Conservation (phyloP, 2,329 filamentous ascomycete species). For the Pyricularia pennisetigena region DNA sequence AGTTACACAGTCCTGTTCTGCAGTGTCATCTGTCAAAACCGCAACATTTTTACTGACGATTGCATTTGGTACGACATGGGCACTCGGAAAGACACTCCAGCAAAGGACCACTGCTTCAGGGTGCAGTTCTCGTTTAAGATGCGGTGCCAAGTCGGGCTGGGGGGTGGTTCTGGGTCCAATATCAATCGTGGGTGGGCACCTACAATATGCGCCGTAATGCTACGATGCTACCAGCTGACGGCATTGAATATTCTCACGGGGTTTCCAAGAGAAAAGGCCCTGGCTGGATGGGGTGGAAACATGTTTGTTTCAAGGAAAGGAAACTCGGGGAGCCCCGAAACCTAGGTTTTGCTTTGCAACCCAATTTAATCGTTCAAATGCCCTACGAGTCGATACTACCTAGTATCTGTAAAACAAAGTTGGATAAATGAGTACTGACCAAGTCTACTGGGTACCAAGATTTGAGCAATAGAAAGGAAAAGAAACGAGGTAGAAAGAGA, state of each 20-base stretch:
- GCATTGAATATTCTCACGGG: background rate
- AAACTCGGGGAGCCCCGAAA: background rate
- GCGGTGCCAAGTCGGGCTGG: background rate
- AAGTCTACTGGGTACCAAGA: background rate
- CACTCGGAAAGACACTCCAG: background rate
- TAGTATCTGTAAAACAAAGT: background rate
- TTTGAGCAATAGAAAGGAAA: background rate
- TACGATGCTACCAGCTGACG: conserved; percentile 1
- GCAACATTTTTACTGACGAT: background rate
- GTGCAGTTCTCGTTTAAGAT: background rate
- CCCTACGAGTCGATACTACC: background rate
- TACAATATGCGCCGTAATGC: background rate
- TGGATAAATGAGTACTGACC: background rate
- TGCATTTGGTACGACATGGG: background rate
- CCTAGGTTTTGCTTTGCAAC: background rate
- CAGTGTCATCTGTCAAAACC: background rate
- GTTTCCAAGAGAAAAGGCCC: background rate
- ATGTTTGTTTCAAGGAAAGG: background rate
- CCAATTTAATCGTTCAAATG: background rate
- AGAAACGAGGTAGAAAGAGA: background rate
- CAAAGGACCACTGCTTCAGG: background rate
- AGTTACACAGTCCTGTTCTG: background rate
- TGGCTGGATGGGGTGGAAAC: background rate
- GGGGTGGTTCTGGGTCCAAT: background rate
- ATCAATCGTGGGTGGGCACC: background rate